Percentiles rank a stretch among this genome's conserved stretches.
Conservation (phyloP, 169 alveolate species). For the Cryptosporidium viatorum region DNA sequence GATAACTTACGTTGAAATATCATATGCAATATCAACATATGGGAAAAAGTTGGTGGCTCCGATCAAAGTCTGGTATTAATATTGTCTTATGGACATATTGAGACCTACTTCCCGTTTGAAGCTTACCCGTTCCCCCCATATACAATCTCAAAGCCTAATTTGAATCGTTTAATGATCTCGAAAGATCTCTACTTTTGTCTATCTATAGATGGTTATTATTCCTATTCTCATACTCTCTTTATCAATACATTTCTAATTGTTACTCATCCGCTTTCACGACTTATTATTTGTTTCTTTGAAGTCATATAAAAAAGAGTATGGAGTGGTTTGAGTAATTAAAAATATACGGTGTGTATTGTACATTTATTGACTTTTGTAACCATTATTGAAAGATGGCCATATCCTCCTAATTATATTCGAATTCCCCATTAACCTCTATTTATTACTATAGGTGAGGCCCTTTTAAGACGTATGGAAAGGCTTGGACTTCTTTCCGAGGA, state of each 20-base stretch:
- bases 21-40: slow-evolving; percentile 40
- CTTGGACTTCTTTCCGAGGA: slow-evolving; percentile 96
- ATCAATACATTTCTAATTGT: background rate
- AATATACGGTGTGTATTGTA: no score
- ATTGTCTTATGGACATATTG: slow-evolving; percentile 32
- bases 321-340: no score
- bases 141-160: background rate
- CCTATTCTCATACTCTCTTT: background rate
- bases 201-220: background rate
- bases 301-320: no score
- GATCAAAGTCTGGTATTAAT: background rate
- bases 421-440: slow-evolving; percentile 17
- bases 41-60: slow-evolving; percentile 73
- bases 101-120: slow-evolving; percentile 17
- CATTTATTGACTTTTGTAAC: no score
- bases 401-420: background rate
- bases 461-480: slow-evolving; percentile 98
- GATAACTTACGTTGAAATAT: background rate
- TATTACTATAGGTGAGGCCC: slow-evolving; percentile 91
- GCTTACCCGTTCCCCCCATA: slow-evolving; percentile 76
- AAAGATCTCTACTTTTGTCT: background rate
- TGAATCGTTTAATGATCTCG: no score
- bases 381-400: background rate
- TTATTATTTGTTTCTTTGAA: no score
- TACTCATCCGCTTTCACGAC: background rate